A percentile compares a stretch with the other conserved stretches of the same genome.
These are phyloP conservation scores for Yamadazyma diospyri DNA, from an alignment of 1,139 yeast genomes.

Conservation along the genomic window DNA sequence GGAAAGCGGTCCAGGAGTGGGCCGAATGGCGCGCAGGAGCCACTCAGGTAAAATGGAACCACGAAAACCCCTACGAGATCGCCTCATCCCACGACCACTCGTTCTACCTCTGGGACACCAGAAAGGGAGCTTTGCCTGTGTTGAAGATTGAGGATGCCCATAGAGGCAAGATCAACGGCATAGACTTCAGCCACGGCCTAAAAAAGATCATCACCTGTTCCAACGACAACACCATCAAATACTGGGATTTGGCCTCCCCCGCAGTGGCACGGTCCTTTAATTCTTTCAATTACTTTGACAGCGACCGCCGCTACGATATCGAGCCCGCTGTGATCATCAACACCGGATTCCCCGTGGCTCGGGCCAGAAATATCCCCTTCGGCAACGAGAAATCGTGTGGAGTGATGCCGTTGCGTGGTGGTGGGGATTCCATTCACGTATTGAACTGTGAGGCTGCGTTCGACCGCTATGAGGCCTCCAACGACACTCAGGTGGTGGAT, in stretches of 20 bases:
- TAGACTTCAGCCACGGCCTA: slow-evolving; percentile 69
- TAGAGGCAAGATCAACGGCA: slow-evolving; percentile 77
- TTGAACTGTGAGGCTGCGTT: slow-evolving; percentile 54
- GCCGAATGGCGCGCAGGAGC: slow-evolving; percentile 97
- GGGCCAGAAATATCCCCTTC: slow-evolving; percentile 86
- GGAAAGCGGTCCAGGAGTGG: slow-evolving; percentile 67
- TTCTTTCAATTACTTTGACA: slow-evolving; percentile 24
- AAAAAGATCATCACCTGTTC: slow-evolving; percentile 74
- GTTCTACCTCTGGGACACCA: slow-evolving; percentile 80
- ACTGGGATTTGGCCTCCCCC: slow-evolving; percentile 64
- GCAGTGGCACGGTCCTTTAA: slow-evolving; percentile 17
- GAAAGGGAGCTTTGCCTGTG: slow-evolving; percentile 79
- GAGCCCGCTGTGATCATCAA: slow-evolving; percentile 58
- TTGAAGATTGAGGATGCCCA: slow-evolving; percentile 66
- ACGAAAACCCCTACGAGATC: slow-evolving; percentile 65
- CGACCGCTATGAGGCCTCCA: slow-evolving; percentile 27
- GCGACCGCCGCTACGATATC: slow-evolving; percentile 11
- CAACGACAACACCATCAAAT: slow-evolving; percentile 80
- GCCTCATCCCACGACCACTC: slow-evolving; percentile 86
- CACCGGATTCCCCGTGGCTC: slow-evolving; percentile 81
- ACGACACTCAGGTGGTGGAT: slow-evolving; percentile 25
- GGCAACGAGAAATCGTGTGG: slow-evolving; percentile 77
- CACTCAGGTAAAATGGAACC: slow-evolving; percentile 92
- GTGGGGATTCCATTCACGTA: slow-evolving; percentile 69
- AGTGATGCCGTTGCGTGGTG: slow-evolving; percentile 88